Percentiles rank a stretch among this genome's conserved stretches.
These are phyloP conservation scores for Tanozyma kutaoensis DNA, from an alignment of 805 yeast genomes.

Conservation along the genomic window DNA sequence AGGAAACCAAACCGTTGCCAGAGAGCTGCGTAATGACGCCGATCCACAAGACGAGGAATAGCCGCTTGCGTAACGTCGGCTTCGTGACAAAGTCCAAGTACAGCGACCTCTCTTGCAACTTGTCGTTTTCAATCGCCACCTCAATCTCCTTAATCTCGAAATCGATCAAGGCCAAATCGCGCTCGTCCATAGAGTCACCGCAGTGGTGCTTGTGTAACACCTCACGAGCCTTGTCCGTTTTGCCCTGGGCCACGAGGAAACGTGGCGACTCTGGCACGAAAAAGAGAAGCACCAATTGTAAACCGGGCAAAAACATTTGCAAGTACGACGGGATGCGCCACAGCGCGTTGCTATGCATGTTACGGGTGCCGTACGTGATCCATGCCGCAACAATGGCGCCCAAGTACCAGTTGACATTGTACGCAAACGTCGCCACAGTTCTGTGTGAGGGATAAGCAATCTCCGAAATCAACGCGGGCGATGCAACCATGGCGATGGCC, in stretches of 20 bases:
- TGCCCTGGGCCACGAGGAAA: constrained; percentile 23
- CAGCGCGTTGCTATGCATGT: constrained; percentile 19
- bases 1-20: not conserved
- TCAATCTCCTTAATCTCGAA: not conserved
- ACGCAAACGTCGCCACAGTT: not conserved
- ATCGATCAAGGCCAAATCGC: not conserved
- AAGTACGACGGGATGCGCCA: constrained; percentile 37
- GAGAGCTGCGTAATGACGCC: not conserved
- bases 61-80: constrained; percentile 9
- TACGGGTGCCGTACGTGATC: constrained; percentile 31
- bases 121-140: not conserved
- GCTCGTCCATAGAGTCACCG: not conserved
- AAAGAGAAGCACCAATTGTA: constrained; percentile 24
- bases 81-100: not conserved
- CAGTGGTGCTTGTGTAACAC: not conserved
- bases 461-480: not conserved
- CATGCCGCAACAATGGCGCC: constrained; percentile 36
- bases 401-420: constrained; percentile 21
- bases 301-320: constrained; percentile 31
- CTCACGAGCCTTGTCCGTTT: constrained; percentile 3
- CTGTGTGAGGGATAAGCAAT: not conserved
- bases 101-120: not conserved
- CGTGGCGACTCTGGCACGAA: constrained; percentile 34
- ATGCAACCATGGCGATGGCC: not conserved
- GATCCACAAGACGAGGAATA: constrained; percentile 2